Percentiles rank a stretch among this genome's conserved stretches.
These are phyloP conservation scores for Malus hybrid DNA, from an alignment of 331 rosid species.

Conservation along the genomic window DNA sequence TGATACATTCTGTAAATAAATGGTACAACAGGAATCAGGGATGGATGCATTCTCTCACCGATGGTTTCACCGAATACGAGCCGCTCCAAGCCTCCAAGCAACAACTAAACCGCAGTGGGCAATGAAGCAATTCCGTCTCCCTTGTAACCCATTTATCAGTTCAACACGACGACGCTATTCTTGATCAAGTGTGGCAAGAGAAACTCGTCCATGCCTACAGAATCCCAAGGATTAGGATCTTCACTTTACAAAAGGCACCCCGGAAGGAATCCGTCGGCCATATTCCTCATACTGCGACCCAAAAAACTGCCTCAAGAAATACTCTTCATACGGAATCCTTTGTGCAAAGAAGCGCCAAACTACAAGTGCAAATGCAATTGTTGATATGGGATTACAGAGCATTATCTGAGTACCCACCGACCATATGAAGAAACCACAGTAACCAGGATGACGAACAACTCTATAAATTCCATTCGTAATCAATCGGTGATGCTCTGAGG, in stretches of 20 bases:
- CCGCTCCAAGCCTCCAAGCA: not conserved
- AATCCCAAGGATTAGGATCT: not conserved
- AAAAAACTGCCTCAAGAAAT: slow-evolving; percentile 54
- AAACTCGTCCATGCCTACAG: not conserved
- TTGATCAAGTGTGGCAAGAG: not conserved
- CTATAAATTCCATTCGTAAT: slow-evolving; percentile 67
- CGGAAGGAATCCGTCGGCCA: slow-evolving; percentile 47
- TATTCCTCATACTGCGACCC: slow-evolving; percentile 53
- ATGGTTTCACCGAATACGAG: not conserved
- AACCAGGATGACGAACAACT: slow-evolving; percentile 76
- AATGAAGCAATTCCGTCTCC: not conserved
- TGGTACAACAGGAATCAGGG: too few relatives aligned
- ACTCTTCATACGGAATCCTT: slow-evolving; percentile 78
- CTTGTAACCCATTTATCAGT: not conserved
- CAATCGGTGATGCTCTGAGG: slow-evolving; percentile 49
- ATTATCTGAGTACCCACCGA: slow-evolving; percentile 84
- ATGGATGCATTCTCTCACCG: too few relatives aligned
- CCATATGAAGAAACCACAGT: slow-evolving; percentile 81
- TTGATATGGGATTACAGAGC: slow-evolving; percentile 87
- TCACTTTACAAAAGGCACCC: slow-evolving; percentile 65
- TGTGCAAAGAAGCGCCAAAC: slow-evolving; percentile 63
- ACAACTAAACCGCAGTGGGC: not conserved
- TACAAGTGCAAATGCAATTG: slow-evolving; percentile 49
- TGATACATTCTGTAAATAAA: too few relatives aligned
- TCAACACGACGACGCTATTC: not conserved